Evolutionary conservation across 1,284 basidiomycete species (phyloP), one percentile per base, ranked within the genome.

Genomic region (Ustilago esculenta): DNA sequence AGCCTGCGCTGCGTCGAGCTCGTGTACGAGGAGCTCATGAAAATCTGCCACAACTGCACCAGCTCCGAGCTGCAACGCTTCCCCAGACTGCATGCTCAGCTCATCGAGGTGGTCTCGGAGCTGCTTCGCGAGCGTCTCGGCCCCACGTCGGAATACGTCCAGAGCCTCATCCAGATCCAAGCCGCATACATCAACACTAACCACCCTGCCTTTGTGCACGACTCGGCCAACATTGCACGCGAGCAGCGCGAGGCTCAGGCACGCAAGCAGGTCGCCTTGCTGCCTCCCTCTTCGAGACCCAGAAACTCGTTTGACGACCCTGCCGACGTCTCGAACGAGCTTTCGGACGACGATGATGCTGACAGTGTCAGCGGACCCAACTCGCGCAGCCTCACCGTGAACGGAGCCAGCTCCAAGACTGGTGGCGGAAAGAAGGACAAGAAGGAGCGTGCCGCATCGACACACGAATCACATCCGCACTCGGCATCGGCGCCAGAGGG

Each of bases 181-280:
- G 92, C 93, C 1, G 94, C 96, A 11, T 99, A 99, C 83, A 98
- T 99, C 86, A 99, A 98, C 84, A 97, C 94, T 55, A 96, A 95
- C 82, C 93, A 96, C 79, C 93, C 93, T n/a, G 86, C 80, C 87
- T 95, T 94, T 82, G 89, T 93, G n/a, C 73, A 77, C 23, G 79
- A 80, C 52, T 80, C 78, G 50, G 78, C 78, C 54, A 77, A 76
- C 56, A 80, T 81, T 52, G 78, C 79, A 17, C 66, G 72, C 41
- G 72, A 77, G 58, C 76, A 77, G 48, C 69, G 78, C 20, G 78
- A 79, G 20, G 44, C 67, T 11, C 71, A 75, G 51, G 51, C 73
- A 14, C 58, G 58, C 49, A 75, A 71, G 63, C 69, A 75, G 52
- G 46, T 60, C 17, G 60, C 70, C 27, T 61, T 85, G 69, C 42